A percentile compares a stretch with the other conserved stretches of the same genome.
phyloP scores from a whole-genome alignment of 2,329 filamentous ascomycete genomes.

The Botrytis fragariae region DNA sequence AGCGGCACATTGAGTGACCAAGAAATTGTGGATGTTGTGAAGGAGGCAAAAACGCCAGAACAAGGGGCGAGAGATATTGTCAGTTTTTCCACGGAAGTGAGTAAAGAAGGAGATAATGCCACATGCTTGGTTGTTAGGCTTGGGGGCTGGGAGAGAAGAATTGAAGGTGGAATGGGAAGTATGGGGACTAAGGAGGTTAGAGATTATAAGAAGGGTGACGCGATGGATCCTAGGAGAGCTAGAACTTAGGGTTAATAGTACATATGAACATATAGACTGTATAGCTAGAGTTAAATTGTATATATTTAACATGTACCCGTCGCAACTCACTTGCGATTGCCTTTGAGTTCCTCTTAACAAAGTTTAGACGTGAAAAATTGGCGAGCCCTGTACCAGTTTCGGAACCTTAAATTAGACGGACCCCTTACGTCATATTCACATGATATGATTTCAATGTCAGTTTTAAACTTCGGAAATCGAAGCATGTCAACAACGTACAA shows the following conservation, averaged over 20 bases:
- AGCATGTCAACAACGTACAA: background rate
- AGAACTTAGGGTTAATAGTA: conserved; percentile 28
- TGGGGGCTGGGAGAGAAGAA: conserved; percentile 68
- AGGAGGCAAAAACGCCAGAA: conserved; percentile 89
- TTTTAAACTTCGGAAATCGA: background rate
- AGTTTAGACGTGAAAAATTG: background rate
- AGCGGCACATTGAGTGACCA: conserved; percentile 84
- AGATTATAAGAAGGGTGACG: conserved; percentile 77
- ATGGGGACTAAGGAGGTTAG: conserved; percentile 89
- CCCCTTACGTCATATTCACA: conserved; percentile 18
- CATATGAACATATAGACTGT: conserved; percentile 1
- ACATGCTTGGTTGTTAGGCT: conserved; percentile 66
- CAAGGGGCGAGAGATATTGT: conserved; percentile 78
- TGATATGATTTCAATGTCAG: background rate
- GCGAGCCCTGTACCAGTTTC: background rate
- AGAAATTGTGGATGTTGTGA: conserved; percentile 93
- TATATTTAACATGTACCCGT: background rate
- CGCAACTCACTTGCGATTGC: background rate
- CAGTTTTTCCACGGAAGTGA: conserved; percentile 82
- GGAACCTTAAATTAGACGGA: background rate
- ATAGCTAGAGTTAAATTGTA: background rate
- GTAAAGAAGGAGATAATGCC: conserved; percentile 59
- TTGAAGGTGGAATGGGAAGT: conserved; percentile 83
- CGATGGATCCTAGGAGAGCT: conserved; percentile 73
- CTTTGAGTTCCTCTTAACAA: background rate